phyloP scores from a whole-genome alignment of 208 protist genomes.

The Leishmania arabica region DNA sequence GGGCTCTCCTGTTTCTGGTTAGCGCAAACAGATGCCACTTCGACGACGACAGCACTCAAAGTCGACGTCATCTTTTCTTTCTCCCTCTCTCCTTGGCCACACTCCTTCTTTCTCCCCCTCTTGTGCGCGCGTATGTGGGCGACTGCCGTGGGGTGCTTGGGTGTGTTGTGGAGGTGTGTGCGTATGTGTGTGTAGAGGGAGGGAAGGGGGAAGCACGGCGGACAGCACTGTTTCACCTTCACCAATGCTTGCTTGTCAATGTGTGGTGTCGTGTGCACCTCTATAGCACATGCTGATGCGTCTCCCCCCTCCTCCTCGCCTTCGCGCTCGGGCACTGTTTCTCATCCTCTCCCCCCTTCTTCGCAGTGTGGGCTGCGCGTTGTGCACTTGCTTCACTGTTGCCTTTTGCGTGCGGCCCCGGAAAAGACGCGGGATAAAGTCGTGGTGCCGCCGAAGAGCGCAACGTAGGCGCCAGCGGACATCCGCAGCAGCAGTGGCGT shows the following conservation, averaged over 20 bases:
- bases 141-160: not conserved
- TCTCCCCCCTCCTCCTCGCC: too few species aligned
- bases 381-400: not conserved
- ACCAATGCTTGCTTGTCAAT: too few species aligned
- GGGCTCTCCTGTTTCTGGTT: not conserved
- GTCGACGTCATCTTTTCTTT: not conserved
- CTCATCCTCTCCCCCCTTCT: too few species aligned
- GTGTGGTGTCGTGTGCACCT: too few species aligned
- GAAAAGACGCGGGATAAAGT: not conserved
- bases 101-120: not conserved
- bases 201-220: not conserved
- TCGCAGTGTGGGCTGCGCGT: too few species aligned
- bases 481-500: not conserved
- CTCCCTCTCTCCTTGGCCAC: not conserved
- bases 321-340: too few species aligned
- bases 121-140: not conserved
- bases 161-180: not conserved
- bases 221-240: too few species aligned
- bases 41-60: not conserved
- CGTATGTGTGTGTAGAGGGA: not conserved
- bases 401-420: not conserved
- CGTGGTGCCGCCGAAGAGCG: not conserved
- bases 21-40: not conserved
- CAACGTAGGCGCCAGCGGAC: not conserved
- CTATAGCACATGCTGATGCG: too few species aligned